Base-by-base conservation (phyloP, 2,329 filamentous ascomycete genomes). In the Colletotrichum chlorophyti region DNA sequence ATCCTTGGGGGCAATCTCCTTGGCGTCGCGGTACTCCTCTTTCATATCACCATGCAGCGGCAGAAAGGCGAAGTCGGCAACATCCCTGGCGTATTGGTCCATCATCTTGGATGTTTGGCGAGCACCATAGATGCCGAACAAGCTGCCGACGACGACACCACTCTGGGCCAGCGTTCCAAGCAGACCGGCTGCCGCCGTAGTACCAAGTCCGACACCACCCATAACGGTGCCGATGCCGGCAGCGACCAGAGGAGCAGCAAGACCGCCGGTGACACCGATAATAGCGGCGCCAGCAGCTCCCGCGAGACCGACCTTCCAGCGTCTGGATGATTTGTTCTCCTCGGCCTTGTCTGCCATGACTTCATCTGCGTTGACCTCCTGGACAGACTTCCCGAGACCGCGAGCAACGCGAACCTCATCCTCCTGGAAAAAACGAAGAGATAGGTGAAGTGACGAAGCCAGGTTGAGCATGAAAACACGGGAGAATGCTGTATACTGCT, bases 101-200 rank as follows among this genome's bases (percentile, higher is more conserved):
- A 97, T 90, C 81, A 93, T 91, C 70, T 93, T 89, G 49, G 88
- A 86, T 0, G 90, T 91, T 81, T 96, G 93, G 31, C 88, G 85
- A 1, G 89, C 87, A 38, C 91, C 91, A 69, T 96, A 97, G n/a
- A 95, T 91, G 8, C 95, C 95, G 68, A 98, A 97, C 34, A 98
- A 77, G 32, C 90, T 86, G 14, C 93, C 94, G 26, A 97, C 89
- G 37, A 93, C 79, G 14, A 95, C 83, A 5, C 88, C 85, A 61
- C 90, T 95, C 32, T 93, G 88, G 2, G 92, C 90, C 68, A 97
- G 81, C 15, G 87, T 83, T 10, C 93, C 94, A 1, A 98, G 78
- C 50, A 97, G 86, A 1, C 87, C 87, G 17, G 93, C 91, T 10
- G 91, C 89, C 19, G 88, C 87, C 3, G 87, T 88, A 1, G 87